phyloP scores from a whole-genome alignment of 352 stramenopile species.

The Phytopythium helicoides region DNA sequence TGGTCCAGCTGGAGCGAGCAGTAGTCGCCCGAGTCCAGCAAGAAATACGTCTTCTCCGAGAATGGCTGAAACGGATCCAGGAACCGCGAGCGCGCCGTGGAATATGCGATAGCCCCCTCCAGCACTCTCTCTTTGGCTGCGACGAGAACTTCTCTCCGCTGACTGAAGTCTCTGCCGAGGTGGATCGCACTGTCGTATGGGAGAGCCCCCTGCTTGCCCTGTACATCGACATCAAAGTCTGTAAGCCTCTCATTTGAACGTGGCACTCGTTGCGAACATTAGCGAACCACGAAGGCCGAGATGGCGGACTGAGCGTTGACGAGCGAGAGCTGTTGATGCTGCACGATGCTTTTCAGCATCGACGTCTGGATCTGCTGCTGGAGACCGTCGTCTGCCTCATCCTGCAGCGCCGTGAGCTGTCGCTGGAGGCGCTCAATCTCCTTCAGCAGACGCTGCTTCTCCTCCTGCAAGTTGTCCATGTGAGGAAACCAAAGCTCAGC shows the following conservation, averaged over 20 bases:
- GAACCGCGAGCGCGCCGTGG: constrained; percentile 32
- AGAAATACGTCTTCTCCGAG: constrained; percentile 34
- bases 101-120: constrained; percentile 22
- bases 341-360: too few relatives aligned
- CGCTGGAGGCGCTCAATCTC: constrained; percentile 16
- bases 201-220: constrained; percentile 1
- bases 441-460: constrained; percentile 17
- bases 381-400: constrained; percentile 4
- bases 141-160: constrained; percentile 27
- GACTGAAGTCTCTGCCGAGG: constrained; percentile 15
- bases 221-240: too few relatives aligned
- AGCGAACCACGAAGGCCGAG: too few relatives aligned
- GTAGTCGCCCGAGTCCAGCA: constrained; percentile 31
- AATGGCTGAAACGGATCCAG: constrained; percentile 35
- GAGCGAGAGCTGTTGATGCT: too few relatives aligned
- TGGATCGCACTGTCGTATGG: constrained; percentile 25
- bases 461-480: constrained; percentile 6
- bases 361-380: not conserved
- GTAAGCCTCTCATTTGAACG: too few relatives aligned
- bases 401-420: not conserved
- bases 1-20: constrained; percentile 39
- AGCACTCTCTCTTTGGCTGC: constrained; percentile 27
- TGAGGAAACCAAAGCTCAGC: not conserved
- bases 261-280: not conserved
- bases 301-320: too few relatives aligned